Base-by-base conservation (phyloP, 495 filamentous ascomycete genomes). In the Achaetomiella virescens region DNA sequence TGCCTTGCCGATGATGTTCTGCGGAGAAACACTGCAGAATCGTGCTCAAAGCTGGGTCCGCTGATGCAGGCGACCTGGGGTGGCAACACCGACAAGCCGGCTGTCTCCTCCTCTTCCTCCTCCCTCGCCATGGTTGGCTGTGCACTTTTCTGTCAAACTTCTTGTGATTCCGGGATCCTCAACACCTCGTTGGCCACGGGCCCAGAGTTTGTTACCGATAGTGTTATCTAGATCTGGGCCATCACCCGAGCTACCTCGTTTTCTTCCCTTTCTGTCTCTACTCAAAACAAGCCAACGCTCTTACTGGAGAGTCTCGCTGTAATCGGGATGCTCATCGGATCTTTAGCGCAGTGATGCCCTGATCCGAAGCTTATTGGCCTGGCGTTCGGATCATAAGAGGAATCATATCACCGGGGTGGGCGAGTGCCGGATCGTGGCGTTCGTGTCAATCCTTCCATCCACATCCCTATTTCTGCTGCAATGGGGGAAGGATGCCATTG, bases 341-440 rank as follows among this genome's bases (percentile, higher is more conserved):
- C 14, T 8, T 22, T 27, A 20, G 29, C 38, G 25, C 29, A 9
- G 35, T 29, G 8, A 10, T 7, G 17, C 2, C 2, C 20, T 6
- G 2, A 4, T 12, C 42, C n/a, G 15, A 0, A 17, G 29, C 7
- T n/a, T 15, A 11, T 36, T 27, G 6, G 10, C n/a, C 14, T 44
- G 46, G 37, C 37, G 37, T 43, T 42, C 37, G 38, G 21, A 6
- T 18, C 15, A 20, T 54, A 12, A 12, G 4, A 31, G 9, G 27
- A 47, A 29, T 46, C 41, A 24, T 25, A 6, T 10, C 47, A 42
- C 17, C 3, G 47, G 33, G 0, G 29, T 40, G 17, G 38, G 29
- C 3, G 25, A 43, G 25, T 57, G 46, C 54, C 54, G 46, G 47
- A 51, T 51, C 46, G 54, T 51, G 54, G 47, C 54, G 51, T 45